Evolutionary conservation across 1,284 basidiomycete genomes (phyloP).

Genomic region (Fomitiporia mediterranea): DNA sequence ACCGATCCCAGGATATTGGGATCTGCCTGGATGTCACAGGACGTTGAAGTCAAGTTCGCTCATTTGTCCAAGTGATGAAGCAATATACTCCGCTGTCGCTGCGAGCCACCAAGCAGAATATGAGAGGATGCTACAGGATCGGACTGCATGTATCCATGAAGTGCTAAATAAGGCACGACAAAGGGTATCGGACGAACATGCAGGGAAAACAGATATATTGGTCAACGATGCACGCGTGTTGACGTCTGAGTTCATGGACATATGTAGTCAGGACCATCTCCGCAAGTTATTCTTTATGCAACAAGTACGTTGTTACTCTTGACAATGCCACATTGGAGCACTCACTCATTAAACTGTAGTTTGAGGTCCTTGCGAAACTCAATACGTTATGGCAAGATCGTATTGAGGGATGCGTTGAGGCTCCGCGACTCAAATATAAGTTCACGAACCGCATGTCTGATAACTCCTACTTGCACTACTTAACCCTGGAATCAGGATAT

Average conservation of each 20-base stretch:
- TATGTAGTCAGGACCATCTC: conserved; percentile 38
- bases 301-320: conserved; percentile 42
- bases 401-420: conserved; percentile 44
- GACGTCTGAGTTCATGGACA: conserved; percentile 40
- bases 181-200: conserved; percentile 27
- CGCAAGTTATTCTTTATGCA: conserved; percentile 49
- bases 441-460: conserved; percentile 27
- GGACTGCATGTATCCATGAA: conserved; percentile 34
- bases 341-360: too few species aligned
- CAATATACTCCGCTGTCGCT: conserved; percentile 33
- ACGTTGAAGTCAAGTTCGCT: conserved; percentile 24
- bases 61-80: conserved; percentile 35
- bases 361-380: conserved; percentile 43
- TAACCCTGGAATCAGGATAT: conserved; percentile 37
- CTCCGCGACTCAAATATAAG: conserved; percentile 40
- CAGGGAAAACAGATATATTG: conserved; percentile 30
- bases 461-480: conserved; percentile 30
- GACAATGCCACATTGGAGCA: too few species aligned
- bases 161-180: conserved; percentile 26
- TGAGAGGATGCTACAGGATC: conserved; percentile 27
- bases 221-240: conserved; percentile 40
- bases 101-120: conserved; percentile 23
- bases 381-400: conserved; percentile 43
- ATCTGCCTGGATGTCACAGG: conserved; percentile 36
- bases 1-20: conserved; percentile 46